phyloP scores from a whole-genome alignment of 495 filamentous ascomycete species.

The Massariosphaeria phaeospora region DNA sequence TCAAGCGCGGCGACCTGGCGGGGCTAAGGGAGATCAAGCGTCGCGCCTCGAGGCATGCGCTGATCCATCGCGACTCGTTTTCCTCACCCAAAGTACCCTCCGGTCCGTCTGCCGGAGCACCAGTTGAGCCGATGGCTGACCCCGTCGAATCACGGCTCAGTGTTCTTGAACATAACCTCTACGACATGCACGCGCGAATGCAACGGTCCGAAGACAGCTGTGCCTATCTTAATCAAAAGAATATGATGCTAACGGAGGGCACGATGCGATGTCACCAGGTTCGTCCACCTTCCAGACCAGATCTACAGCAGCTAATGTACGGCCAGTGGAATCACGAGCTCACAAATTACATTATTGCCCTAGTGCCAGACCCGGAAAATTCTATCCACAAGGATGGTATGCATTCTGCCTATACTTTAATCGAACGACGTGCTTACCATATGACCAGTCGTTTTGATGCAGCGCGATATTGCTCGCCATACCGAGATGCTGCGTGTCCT shows the following conservation, averaged over 20 bases:
- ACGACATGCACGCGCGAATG: conserved; percentile 71
- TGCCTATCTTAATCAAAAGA: conserved; percentile 70
- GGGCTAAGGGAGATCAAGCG: conserved; percentile 94
- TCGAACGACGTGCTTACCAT: conserved; percentile 19
- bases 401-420: conserved; percentile 29
- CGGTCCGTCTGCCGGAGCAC: conserved; percentile 65
- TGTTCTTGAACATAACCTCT: conserved; percentile 73
- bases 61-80: conserved; percentile 94
- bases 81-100: conserved; percentile 64
- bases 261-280: conserved; percentile 73
- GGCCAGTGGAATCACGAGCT: conserved; percentile 68
- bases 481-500: conserved; percentile 63
- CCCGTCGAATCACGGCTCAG: conserved; percentile 69
- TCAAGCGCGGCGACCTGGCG: conserved; percentile 88
- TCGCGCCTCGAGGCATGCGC: conserved; percentile 87
- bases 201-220: conserved; percentile 79
- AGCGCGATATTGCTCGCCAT: conserved; percentile 80
- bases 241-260: conserved; percentile 75
- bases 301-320: conserved; percentile 28
- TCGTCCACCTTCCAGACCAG: conserved; percentile 32
- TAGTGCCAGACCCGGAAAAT: conserved; percentile 63
- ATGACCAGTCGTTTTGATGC: conserved; percentile 65
- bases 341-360: conserved; percentile 62
- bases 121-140: conserved; percentile 74
- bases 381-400: conserved; percentile 55